Evolutionary conservation across 495 filamentous ascomycete species (phyloP).

Genomic region (Trypethelium eluteriae): DNA sequence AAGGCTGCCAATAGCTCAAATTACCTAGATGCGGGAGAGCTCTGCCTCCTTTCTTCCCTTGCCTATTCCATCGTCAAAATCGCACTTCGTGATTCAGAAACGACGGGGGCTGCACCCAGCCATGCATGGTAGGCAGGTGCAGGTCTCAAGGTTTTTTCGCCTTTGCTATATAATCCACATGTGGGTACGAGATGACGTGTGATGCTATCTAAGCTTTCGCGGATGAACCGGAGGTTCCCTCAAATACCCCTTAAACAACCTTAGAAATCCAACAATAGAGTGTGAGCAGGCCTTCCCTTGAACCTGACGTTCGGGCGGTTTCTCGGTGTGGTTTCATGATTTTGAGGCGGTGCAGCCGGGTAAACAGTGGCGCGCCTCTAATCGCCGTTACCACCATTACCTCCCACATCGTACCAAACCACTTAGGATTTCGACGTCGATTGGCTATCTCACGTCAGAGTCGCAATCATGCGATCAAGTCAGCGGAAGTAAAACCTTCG

Average conservation of each 20-base stretch:
- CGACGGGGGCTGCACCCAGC: no score
- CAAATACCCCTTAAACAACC: not conserved
- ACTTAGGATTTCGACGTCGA: not conserved
- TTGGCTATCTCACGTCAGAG: not conserved
- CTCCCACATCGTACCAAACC: no score
- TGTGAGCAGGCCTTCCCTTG: not conserved
- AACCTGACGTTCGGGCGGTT: not conserved
- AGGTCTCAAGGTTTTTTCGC: not conserved
- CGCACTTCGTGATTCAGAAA: no score
- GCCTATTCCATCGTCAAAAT: no score
- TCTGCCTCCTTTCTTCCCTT: no score
- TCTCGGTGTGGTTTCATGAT: not conserved
- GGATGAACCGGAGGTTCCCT: not conserved
- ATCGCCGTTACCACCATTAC: no score
- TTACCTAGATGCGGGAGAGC: no score
- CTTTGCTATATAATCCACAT: not conserved
- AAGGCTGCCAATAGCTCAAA: no score
- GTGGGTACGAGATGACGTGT: constrained; percentile 1
- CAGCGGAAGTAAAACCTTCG: not conserved
- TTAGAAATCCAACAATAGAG: constrained; percentile 10
- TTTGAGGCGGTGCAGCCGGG: not conserved
- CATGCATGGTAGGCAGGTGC: no score
- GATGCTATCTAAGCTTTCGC: not conserved
- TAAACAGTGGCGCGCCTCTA: not conserved
- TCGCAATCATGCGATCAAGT: not conserved